phyloP scores from a whole-genome alignment of 306 rosid genomes.

The Malus asiatica region DNA sequence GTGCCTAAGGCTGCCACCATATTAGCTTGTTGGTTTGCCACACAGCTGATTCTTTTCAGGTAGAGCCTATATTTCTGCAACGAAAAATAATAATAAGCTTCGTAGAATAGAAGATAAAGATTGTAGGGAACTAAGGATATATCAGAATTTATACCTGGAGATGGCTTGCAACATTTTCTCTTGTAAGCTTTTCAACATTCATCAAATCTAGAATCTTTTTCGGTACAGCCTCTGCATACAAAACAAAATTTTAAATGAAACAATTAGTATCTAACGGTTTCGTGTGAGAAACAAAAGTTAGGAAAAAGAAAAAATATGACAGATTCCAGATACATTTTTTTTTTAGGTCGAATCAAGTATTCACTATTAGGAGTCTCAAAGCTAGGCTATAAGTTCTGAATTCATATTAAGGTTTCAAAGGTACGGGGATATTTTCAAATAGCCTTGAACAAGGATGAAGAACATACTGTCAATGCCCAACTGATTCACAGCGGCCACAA shows the following conservation, averaged over 20 bases:
- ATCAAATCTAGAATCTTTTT: constrained; percentile 89
- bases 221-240: constrained; percentile 88
- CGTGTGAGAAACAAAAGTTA: neutral
- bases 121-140: constrained; percentile 11
- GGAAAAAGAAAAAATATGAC: neutral
- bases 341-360: neutral
- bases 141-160: constrained; percentile 60
- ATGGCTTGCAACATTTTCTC: constrained; percentile 99
- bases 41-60: constrained; percentile 77
- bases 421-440: neutral
- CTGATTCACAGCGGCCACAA: constrained; percentile 86
- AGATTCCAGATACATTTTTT: neutral
- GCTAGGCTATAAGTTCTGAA: neutral
- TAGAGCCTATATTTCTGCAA: constrained; percentile 94
- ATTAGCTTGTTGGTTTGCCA: constrained; percentile 85
- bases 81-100: constrained; percentile 15
- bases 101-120: constrained; percentile 2
- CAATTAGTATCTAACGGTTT: neutral
- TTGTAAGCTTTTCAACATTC: constrained; percentile 89
- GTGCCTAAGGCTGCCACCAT: constrained; percentile 78
- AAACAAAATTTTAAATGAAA: constrained; percentile 3
- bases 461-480: constrained; percentile 90
- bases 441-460: constrained; percentile 8
- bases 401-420: neutral
- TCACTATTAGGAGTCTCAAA: neutral